Base-by-base conservation (phyloP, 768 basidiomycete genomes). In the Udeniomyces megalosporus region DNA sequence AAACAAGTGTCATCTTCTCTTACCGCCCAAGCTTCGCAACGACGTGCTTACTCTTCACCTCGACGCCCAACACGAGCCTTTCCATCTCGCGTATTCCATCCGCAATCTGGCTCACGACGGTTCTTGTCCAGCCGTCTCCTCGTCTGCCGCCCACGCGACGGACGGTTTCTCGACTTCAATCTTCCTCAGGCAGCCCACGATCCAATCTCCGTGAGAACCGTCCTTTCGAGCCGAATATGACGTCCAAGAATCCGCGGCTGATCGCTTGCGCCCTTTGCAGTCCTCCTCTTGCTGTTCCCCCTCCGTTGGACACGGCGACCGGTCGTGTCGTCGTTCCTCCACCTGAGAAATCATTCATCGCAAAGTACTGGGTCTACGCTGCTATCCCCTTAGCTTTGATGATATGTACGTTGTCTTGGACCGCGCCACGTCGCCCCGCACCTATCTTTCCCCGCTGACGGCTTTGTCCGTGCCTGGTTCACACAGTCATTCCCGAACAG, bases 311-410 rank as follows among this genome's bases (percentile, higher is more conserved):
- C 38, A 17, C 38, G 38, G 38, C 8, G 38, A 42, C 38, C 38
- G 38, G 38, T 8, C 38, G 38, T 8, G 10, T 17, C 10, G 38
- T 17, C 10, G 38, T 42, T 8, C 10, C 38, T 8, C 38, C 38
- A 8, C 10, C 17, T 17, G 38, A 42, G 38, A 42, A 42, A 42
- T 38, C 54, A 7, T 26, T 50, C 26, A 26, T 50, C 15, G 45
- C 46, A 15, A 60, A 60, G 34, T 60, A 60, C 58, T 60, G 58
- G 58, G 34, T 60, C 26, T 60, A 60, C 50, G 49, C 49, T 7
- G 48, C 47, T 15, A 50, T 60, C 38, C 58, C 58, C n/a, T 17
- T 60, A 5, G 48, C n/a, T n/a, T n/a, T n/a, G n/a, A n/a, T n/a
- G n/a, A n/a, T n/a, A n/a, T n/a, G n/a, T n/a, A n/a, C n/a, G n/a